phyloP scores from a whole-genome alignment of 78 protist genomes.

The Dictyostelium brefeldianum region DNA sequence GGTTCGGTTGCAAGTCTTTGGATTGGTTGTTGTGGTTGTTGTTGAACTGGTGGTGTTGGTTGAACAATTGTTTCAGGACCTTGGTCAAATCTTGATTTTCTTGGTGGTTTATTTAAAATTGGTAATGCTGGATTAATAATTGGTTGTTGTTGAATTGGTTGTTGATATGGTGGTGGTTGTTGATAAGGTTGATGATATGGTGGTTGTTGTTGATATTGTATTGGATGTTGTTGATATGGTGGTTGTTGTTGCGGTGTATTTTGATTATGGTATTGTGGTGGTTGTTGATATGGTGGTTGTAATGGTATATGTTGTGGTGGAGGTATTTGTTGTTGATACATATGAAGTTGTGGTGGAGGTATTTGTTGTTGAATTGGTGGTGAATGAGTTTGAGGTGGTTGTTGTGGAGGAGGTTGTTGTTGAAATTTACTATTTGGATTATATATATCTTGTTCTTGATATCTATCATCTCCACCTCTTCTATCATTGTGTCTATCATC shows the following conservation, averaged over 20 bases:
- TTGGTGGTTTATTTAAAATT: neutral
- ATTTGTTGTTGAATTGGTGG: no score
- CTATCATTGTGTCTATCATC: neutral
- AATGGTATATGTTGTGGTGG: neutral
- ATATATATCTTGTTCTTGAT: neutral
- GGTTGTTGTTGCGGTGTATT: neutral
- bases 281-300: neutral
- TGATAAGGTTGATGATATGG: neutral
- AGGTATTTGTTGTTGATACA: neutral
- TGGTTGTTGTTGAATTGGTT: neutral
- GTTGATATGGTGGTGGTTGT: neutral
- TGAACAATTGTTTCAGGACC: neutral
- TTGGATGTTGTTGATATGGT: neutral
- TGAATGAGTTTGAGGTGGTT: neutral
- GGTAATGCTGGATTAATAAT: neutral
- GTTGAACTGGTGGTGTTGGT: neutral
- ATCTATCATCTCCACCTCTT: neutral
- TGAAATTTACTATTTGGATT: neutral
- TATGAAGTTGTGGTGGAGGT: neutral
- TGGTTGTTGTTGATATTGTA: neutral
- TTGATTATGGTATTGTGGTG: neutral
- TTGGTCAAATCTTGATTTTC: conserved; percentile 12
- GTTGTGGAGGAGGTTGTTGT: neutral
- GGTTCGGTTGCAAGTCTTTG: neutral
- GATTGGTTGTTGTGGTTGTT: conserved; percentile 12